These are phyloP conservation scores for Halophytophthora polymorphica DNA, from an alignment of 352 stramenopile species.

Conservation along the genomic window DNA sequence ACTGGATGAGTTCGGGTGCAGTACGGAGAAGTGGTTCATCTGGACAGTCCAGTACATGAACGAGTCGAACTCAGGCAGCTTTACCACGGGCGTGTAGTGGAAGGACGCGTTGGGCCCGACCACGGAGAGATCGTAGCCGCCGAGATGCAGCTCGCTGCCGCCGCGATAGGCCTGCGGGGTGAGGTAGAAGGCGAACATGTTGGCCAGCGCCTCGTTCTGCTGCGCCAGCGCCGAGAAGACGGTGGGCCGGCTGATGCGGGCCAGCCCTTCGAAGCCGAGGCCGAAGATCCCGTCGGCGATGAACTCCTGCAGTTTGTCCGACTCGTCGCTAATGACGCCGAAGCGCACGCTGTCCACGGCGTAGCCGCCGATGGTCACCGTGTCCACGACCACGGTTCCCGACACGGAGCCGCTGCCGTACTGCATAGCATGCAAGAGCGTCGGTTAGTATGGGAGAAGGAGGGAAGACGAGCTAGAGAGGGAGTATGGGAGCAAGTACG, in stretches of 20 bases:
- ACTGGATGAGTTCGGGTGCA: background rate
- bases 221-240: conserved; percentile 67
- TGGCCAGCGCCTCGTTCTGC: conserved; percentile 66
- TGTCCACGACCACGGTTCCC: conserved; percentile 76
- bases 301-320: conserved; percentile 71
- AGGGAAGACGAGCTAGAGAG: background rate
- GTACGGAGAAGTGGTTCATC: conserved; percentile 58
- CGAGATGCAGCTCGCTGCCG: conserved; percentile 80
- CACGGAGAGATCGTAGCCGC: conserved; percentile 80
- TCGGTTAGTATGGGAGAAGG: conserved; percentile 6
- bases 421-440: conserved; percentile 13
- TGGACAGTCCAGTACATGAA: conserved; percentile 88
- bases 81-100: conserved; percentile 86
- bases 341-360: conserved; percentile 75
- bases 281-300: conserved; percentile 88
- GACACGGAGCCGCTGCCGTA: conserved; percentile 81
- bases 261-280: conserved; percentile 81
- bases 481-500: background rate
- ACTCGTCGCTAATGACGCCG: conserved; percentile 66
- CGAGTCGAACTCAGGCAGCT: conserved; percentile 69
- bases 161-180: conserved; percentile 66
- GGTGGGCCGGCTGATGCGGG: conserved; percentile 83
- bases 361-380: conserved; percentile 64
- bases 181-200: conserved; percentile 90
- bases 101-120: conserved; percentile 81